Evolutionary conservation across 2,329 filamentous ascomycete species (phyloP).

Genomic region (Epichloe sp.): DNA sequence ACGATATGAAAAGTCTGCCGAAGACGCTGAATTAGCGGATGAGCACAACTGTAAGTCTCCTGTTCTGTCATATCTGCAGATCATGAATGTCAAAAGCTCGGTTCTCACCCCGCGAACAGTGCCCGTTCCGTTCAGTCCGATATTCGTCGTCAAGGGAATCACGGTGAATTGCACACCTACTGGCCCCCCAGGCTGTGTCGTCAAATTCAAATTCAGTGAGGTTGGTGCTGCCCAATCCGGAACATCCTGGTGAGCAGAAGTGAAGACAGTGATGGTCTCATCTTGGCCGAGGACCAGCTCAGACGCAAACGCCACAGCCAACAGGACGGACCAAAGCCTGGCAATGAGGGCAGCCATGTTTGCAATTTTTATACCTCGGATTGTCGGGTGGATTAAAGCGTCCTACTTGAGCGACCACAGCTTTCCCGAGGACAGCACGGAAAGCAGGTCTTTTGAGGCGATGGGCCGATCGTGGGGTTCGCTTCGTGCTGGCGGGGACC

Average conservation of each 20-base stretch:
- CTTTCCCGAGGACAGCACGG: neutral
- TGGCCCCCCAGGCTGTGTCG: constrained; percentile 15
- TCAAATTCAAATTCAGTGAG: constrained; percentile 28
- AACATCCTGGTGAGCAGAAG: constrained; percentile 20
- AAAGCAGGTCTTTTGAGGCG: neutral
- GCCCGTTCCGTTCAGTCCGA: constrained; percentile 30
- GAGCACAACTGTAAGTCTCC: neutral
- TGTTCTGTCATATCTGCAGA: neutral
- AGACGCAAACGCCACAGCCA: constrained; percentile 13
- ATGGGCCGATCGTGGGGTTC: neutral
- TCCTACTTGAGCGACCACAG: neutral
- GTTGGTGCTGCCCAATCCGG: constrained; percentile 26
- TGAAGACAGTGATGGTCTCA: constrained; percentile 15
- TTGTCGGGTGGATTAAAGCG: neutral
- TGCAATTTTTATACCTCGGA: neutral
- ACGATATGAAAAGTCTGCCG: constrained; percentile 28
- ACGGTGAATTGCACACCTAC: constrained; percentile 25
- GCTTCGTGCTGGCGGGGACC: constrained; percentile 1
- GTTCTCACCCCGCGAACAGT: constrained; percentile 22
- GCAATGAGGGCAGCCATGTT: neutral
- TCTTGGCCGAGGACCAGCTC: constrained; percentile 20
- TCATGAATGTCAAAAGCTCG: constrained; percentile 4
- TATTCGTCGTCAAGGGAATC: constrained; percentile 29
- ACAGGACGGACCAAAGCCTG: constrained; percentile 3
- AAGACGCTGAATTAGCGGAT: neutral